Base-by-base conservation (phyloP, 257 asterid species). In the Nicotiana tabacum region DNA sequence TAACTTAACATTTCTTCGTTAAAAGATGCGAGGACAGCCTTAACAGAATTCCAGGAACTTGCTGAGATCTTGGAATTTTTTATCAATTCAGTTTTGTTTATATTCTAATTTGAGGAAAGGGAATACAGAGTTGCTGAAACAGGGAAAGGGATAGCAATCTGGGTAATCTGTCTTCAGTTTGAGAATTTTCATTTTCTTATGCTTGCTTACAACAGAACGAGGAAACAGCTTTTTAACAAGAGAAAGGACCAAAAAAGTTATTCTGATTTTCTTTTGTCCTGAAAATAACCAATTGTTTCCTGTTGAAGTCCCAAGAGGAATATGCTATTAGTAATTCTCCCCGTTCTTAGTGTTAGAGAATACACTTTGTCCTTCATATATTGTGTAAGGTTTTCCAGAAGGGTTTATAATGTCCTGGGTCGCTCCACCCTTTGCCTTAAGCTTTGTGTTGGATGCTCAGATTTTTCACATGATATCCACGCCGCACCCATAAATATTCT, bases 131-230 rank as follows among this genome's bases (percentile, higher is more conserved):
- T 9, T 69, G 56, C 12, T 70, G 6, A 11, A 70, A 70, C 78
- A n/a, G 77, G 78, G 77, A 39, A 39, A 39, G 77, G 77, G 77
- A 69, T 55, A 69, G 33, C 77, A 39, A 69, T 35, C 55, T 68
- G 77, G 67, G 55, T 68, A 68, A 68, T 69, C 57, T 39, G 58
- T 43, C 33, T 69, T n/a, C 57, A n/a, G 78, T 39, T 70, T 43
- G n/a, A 70, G 78, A 70, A 18, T 70, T 70, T 70, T 58, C 35
- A 70, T 21, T 70, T 70, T 70, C 78, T 11, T 39, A 11, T 39
- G 58, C 78, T n/a, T 43, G 10, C 57, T 70, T 43, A 39, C 16
- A 43, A 43, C 58, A 70, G 58, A 39, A 70, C 1, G 35, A 70
- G 58, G 78, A 39, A 69, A 16, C 57, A 69, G 16, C 57, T 10